Conservation (phyloP, 805 yeast genomes). For the Wickerhamiella qilinensis region DNA sequence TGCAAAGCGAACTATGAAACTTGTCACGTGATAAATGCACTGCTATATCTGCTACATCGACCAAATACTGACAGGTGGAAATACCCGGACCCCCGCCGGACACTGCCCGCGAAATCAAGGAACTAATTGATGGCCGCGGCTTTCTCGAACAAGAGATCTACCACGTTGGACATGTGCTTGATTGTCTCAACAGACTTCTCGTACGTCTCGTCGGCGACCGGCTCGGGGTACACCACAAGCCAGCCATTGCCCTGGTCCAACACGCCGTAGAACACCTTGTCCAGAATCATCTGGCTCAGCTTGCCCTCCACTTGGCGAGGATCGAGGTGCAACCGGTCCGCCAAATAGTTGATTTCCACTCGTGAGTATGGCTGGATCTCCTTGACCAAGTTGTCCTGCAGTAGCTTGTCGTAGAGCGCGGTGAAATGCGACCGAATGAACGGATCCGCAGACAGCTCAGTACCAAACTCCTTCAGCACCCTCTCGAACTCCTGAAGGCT, state of each 20-base stretch:
- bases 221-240: slow-evolving; percentile 82
- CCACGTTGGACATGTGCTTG: slow-evolving; percentile 72
- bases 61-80: not conserved
- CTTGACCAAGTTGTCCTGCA: slow-evolving; percentile 85
- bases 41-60: no score
- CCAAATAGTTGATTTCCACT: slow-evolving; percentile 83
- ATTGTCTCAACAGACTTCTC: slow-evolving; percentile 76
- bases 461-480: slow-evolving; percentile 49
- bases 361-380: slow-evolving; percentile 92
- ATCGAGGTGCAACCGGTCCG: slow-evolving; percentile 76
- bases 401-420: slow-evolving; percentile 78
- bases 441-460: slow-evolving; percentile 69
- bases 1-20: no score
- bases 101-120: not conserved
- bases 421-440: slow-evolving; percentile 84
- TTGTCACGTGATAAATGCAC: no score
- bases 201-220: slow-evolving; percentile 74
- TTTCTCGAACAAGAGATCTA: slow-evolving; percentile 83
- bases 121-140: slow-evolving; percentile 45
- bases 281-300: slow-evolving; percentile 89
- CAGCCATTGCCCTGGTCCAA: slow-evolving; percentile 98
- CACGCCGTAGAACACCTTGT: slow-evolving; percentile 89
- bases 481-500: slow-evolving; percentile 80
- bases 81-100: no score
- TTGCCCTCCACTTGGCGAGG: slow-evolving; percentile 84